phyloP scores from a whole-genome alignment of 2,329 filamentous ascomycete genomes.

The Penicillium sp. region DNA sequence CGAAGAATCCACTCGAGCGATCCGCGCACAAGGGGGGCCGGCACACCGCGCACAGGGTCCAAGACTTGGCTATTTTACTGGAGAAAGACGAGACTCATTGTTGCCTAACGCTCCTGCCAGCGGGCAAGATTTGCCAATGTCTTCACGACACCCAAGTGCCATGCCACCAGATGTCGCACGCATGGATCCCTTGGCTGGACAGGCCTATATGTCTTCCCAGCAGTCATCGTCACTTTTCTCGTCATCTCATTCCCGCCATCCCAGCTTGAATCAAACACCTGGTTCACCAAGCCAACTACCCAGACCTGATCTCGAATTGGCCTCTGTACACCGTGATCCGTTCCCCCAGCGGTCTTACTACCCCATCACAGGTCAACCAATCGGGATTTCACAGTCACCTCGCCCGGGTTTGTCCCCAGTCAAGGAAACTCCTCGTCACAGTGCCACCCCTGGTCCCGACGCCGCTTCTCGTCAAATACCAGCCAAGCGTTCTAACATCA shows the following conservation, averaged over 20 bases:
- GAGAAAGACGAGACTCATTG: constrained; percentile 39
- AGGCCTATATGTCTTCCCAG: constrained; percentile 33
- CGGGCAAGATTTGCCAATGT: constrained; percentile 32
- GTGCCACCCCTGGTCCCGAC: constrained; percentile 36
- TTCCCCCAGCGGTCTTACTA: constrained; percentile 38
- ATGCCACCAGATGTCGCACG: constrained; percentile 33
- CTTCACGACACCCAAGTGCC: constrained; percentile 31
- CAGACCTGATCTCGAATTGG: constrained; percentile 34
- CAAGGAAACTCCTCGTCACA: constrained; percentile 38
- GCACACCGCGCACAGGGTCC: constrained; percentile 43
- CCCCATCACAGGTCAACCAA: constrained; percentile 27
- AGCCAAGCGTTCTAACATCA: constrained; percentile 52
- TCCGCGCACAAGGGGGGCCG: constrained; percentile 33
- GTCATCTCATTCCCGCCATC: constrained; percentile 38
- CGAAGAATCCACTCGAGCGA: constrained; percentile 38
- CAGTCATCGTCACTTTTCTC: constrained; percentile 28
- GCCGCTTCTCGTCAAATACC: constrained; percentile 43
- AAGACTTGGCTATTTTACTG: constrained; percentile 46
- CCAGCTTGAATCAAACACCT: constrained; percentile 36
- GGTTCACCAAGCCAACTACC: constrained; percentile 36
- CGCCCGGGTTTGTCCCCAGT: constrained; percentile 35
- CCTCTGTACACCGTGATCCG: constrained; percentile 39
- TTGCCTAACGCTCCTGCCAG: constrained; percentile 27
- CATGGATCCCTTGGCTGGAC: constrained; percentile 35
- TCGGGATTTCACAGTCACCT: constrained; percentile 30